phyloP scores from a whole-genome alignment of 1,284 basidiomycete species.

The Salmacisia buchloeana region DNA sequence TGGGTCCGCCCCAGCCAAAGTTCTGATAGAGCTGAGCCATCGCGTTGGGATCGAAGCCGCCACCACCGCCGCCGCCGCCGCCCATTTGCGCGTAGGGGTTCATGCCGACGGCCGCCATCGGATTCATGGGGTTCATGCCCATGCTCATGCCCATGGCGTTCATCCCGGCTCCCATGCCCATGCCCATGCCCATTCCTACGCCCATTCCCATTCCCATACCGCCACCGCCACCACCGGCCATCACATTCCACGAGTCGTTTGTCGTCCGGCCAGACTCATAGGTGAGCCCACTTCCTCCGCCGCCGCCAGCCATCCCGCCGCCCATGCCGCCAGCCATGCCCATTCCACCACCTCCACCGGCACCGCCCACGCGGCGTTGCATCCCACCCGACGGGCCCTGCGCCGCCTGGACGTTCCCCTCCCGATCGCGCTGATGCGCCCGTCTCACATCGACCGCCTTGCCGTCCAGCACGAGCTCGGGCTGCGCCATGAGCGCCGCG shows the following conservation, averaged over 20 bases:
- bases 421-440: not conserved
- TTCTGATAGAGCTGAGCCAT: constrained; percentile 58
- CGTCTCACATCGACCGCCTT: constrained; percentile 34
- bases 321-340: not conserved
- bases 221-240: constrained; percentile 4
- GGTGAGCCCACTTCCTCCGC: constrained; percentile 15
- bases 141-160: constrained; percentile 57
- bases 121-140: constrained; percentile 30
- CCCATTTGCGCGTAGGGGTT: not conserved
- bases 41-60: constrained; percentile 54
- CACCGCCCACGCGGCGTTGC: no score
- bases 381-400: not conserved
- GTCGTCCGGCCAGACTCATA: constrained; percentile 12
- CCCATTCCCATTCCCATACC: constrained; percentile 55
- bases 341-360: constrained; percentile 49
- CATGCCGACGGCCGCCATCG: constrained; percentile 30
- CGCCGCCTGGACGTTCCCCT: constrained; percentile 14
- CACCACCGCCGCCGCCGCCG: constrained; percentile 12
- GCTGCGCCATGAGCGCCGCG: constrained; percentile 56
- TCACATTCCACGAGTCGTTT: constrained; percentile 9
- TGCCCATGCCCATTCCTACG: constrained; percentile 56
- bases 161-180: constrained; percentile 54
- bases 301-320: constrained; percentile 15
- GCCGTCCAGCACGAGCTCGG: constrained; percentile 50
- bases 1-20: constrained; percentile 52